A percentile compares a stretch with the other conserved stretches of the same genome.
phyloP scores from a whole-genome alignment of 169 alveolate species.

The Perkinsus chesapeaki region DNA sequence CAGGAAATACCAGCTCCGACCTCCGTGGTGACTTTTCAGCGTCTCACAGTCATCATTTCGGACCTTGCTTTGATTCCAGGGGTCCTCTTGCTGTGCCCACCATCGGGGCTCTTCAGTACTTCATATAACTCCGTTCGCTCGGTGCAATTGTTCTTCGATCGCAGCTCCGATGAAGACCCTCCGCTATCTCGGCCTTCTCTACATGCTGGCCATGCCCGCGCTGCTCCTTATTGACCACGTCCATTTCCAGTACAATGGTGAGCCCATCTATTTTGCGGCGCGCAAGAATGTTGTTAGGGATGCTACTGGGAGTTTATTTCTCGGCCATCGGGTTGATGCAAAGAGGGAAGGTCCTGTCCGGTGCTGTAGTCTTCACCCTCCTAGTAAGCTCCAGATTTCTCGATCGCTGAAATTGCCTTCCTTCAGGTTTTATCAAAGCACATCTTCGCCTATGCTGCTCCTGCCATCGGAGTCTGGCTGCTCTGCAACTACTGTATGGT shows the following conservation, averaged over 20 bases:
- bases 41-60: constrained; percentile 53
- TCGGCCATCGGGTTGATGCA: constrained; percentile 22
- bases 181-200: neutral
- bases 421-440: constrained; percentile 18
- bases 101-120: neutral
- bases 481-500: constrained; percentile 27
- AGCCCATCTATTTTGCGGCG: neutral
- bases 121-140: neutral
- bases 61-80: constrained; percentile 28
- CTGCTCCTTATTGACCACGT: constrained; percentile 64
- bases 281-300: constrained; percentile 17
- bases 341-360: neutral
- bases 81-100: neutral
- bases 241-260: constrained; percentile 44
- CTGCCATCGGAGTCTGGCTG: constrained; percentile 48
- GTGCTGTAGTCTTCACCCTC: neutral
- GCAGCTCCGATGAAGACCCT: neutral
- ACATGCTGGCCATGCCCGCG: constrained; percentile 26
- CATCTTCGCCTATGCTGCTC: constrained; percentile 44
- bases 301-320: constrained; percentile 51
- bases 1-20: neutral
- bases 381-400: neutral
- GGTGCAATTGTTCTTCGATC: neutral
- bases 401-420: neutral
- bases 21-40: constrained; percentile 42